A percentile compares a stretch with the other conserved stretches of the same genome.
These are phyloP conservation scores for Medicago truncatula DNA, from an alignment of 306 rosid genomes.

Conservation along the genomic window MtrunA17r5.0-ANR NC_053044.1:38236501-38237000, in stretches of 20 bases:
- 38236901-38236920: not conserved
- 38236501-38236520: no score
- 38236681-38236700: constrained; percentile 37
- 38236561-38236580: constrained; percentile 43
- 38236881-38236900: no score
- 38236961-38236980: not conserved
- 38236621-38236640: constrained; percentile 46
- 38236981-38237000: constrained; percentile 48
- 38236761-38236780: constrained; percentile 45
- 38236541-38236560: constrained; percentile 15
- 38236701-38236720: constrained; percentile 52
- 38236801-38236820: not conserved
- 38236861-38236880: no score
- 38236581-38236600: constrained; percentile 30
- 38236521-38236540: constrained; percentile 17
- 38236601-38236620: constrained; percentile 28
- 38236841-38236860: not conserved
- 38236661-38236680: constrained; percentile 12
- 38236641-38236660: constrained; percentile 22
- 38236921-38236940: not conserved
- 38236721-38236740: constrained; percentile 44
- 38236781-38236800: constrained; percentile 42
- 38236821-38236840: not conserved
- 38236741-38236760: constrained; percentile 42
- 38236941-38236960: not conserved